Base-by-base conservation (phyloP, 179 eudicot genomes). In the Gypsophila paniculata region DNA sequence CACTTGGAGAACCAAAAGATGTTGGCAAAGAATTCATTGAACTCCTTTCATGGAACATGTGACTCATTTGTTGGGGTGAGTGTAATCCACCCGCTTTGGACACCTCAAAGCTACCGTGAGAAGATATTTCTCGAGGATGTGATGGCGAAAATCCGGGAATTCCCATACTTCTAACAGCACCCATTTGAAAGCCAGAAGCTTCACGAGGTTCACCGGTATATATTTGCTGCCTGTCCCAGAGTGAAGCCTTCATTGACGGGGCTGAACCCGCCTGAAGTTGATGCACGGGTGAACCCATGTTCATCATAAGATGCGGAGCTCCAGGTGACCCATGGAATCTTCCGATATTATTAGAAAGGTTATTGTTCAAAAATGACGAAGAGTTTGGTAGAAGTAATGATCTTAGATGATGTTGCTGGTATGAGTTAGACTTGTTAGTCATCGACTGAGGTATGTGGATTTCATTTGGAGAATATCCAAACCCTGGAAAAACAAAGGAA, bases 191-290 rank as follows among this genome's bases (percentile, higher is more conserved):
- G 61, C 75, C 76, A 26, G 80, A 63, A 38, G 74, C 72, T 69
- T 86, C 86, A 23, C 74, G 81, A 73, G 85, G 82, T 51, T 75
- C 85, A 36, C 79, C 72, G 5, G 72, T 34, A 73, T 79, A 81
- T 21, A 74, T 54, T 57, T 76, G 85, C 67, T 75, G 77, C 59
- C 76, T 57, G 39, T 85, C 84, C 87, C 84, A 83, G 48, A 80
- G 66, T 15, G 83, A 73, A 54, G 76, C 82, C 76, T 82, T 83
- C 59, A 73, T 49, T 38, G 76, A 71, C 0, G 90, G 85, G 51
- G 86, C 86, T 32, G 88, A 87, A 36, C 88, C 88, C 36, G 82
- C 82, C 34, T 79, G 89, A 75, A 74, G 82, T 6, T 74, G 74
- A 52, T 79, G 82, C 67, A 76, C 55, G 12, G 88, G 84, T 61